Conservation (phyloP, 2,329 filamentous ascomycete genomes). For the Diatrype stigma region DNA sequence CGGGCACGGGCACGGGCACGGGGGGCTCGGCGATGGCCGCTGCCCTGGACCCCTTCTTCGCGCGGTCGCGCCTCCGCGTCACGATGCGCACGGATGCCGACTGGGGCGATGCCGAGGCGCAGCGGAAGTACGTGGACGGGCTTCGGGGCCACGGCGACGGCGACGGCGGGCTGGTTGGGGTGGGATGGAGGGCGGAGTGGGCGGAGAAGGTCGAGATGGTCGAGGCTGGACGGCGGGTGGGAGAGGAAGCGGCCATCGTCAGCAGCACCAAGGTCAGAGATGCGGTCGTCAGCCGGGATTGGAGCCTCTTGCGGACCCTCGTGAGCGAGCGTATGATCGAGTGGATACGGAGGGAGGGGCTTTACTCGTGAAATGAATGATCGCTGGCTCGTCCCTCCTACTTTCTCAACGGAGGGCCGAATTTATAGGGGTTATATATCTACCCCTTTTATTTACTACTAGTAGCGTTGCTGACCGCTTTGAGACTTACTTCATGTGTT, state of each 20-base stretch:
- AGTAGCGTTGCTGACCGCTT: too few relatives aligned
- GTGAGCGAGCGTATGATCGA: slow-evolving; percentile 53
- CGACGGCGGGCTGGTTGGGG: slow-evolving; percentile 40
- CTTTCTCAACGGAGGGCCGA: too few relatives aligned
- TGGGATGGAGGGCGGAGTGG: slow-evolving; percentile 58
- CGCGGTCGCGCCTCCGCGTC: slow-evolving; percentile 57
- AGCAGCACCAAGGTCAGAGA: slow-evolving; percentile 62
- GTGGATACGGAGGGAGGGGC: slow-evolving; percentile 51
- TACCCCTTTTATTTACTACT: too few relatives aligned
- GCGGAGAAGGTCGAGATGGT: slow-evolving; percentile 56
- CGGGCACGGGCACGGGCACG: slow-evolving; percentile 13
- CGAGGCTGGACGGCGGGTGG: slow-evolving; percentile 38
- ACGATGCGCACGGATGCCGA: slow-evolving; percentile 58
- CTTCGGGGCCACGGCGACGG: too few relatives aligned
- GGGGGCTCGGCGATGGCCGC: slow-evolving; percentile 39
- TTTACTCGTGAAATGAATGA: slow-evolving; percentile 42
- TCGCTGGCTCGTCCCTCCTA: too few relatives aligned
- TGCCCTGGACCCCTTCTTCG: slow-evolving; percentile 61
- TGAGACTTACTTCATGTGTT: too few relatives aligned
- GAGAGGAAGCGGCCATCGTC: slow-evolving; percentile 38
- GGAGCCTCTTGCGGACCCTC: slow-evolving; percentile 43
- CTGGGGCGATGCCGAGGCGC: slow-evolving; percentile 54
- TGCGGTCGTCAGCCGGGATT: slow-evolving; percentile 45
- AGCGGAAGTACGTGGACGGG: slow-evolving; percentile 48
- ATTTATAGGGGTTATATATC: too few relatives aligned